Evolutionary conservation across 1,284 basidiomycete genomes (phyloP).

Genomic region (Tylopilus orsonianus): DNA sequence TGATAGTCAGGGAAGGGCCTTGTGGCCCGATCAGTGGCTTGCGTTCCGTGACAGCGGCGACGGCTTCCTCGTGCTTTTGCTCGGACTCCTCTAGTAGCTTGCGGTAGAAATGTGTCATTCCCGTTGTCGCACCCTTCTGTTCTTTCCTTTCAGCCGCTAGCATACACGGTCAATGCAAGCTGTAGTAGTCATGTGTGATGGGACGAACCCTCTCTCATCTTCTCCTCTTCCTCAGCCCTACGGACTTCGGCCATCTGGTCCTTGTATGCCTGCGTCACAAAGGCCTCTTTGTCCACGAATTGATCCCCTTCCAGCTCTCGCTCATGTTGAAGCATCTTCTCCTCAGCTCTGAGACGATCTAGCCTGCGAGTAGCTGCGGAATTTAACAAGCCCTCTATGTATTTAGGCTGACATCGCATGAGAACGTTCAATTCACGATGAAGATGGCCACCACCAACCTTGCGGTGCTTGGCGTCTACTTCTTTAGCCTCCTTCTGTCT

Average conservation of each 20-base stretch:
- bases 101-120: slow-evolving; percentile 87
- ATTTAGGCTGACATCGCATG: slow-evolving; percentile 73
- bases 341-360: slow-evolving; percentile 93
- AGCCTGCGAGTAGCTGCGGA: slow-evolving; percentile 85
- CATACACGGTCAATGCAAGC: slow-evolving; percentile 2
- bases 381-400: slow-evolving; percentile 81
- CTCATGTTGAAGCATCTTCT: slow-evolving; percentile 96
- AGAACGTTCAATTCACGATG: slow-evolving; percentile 13
- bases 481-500: slow-evolving; percentile 76
- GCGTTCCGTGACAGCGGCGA: slow-evolving; percentile 62
- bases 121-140: slow-evolving; percentile 56
- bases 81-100: slow-evolving; percentile 81
- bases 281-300: slow-evolving; percentile 93
- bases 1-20: slow-evolving; percentile 64
- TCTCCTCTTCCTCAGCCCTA: slow-evolving; percentile 89
- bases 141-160: slow-evolving; percentile 67
- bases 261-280: slow-evolving; percentile 97
- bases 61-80: slow-evolving; percentile 79
- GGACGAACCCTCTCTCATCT: slow-evolving; percentile 76
- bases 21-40: slow-evolving; percentile 62
- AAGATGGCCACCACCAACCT: slow-evolving; percentile 47
- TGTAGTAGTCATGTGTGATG: not conserved
- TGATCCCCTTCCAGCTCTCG: slow-evolving; percentile 92
- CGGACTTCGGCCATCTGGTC: slow-evolving; percentile 94
- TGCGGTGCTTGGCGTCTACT: slow-evolving; percentile 67